Evolutionary conservation across 345 rosid genomes (phyloP), one percentile per base, ranked within the genome.

Genomic region (Noccaea caerulescens): DNA sequence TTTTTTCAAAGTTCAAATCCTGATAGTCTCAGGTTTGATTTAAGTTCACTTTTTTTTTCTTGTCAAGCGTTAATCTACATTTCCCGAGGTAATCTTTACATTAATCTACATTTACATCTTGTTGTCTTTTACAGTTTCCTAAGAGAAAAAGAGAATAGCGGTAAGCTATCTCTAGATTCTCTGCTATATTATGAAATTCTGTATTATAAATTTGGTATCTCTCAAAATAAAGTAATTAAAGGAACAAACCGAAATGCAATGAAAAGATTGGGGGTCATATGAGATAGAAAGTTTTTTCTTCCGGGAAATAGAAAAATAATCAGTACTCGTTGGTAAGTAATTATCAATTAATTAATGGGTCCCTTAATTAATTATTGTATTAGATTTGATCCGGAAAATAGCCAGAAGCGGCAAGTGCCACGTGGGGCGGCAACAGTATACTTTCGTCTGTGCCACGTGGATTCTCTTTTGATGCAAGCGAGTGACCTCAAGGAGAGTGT

Each of bases 361-460:
- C 23, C 23, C 23, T 52, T 39, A 38, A 49, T 27, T 59, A 58
- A 4, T 38, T 52, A 60, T 51, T 25, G 23, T 16, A 51, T 16
- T 32, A 62, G 37, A 71, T 62, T 62, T 44, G 58, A 54, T 63
- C 46, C 32, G 4, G 13, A 63, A 14, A 45, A 13, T 6, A 55
- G 57, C 16, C 47, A 46, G 8, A 1, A 34, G 64, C 57, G 65
- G 58, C 73, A 69, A 16, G 9, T 56, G 76, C 58, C 60, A 70
- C 77, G 77, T 72, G 77, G 77, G 66, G 66, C 65, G 66, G 77
- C 27, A 65, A 57, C 45, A 2, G 34, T 47, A 20, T 10, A 9
- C 25, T 23, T 30, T n/a, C 1, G 45, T 45, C 10, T 10, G 10
- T 63, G 7, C 37, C 51, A 70, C 67, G 67, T 59, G 67, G 51